Conservation (phyloP, 2,329 filamentous ascomycete species). For the Hypoxylon rubiginosum region DNA sequence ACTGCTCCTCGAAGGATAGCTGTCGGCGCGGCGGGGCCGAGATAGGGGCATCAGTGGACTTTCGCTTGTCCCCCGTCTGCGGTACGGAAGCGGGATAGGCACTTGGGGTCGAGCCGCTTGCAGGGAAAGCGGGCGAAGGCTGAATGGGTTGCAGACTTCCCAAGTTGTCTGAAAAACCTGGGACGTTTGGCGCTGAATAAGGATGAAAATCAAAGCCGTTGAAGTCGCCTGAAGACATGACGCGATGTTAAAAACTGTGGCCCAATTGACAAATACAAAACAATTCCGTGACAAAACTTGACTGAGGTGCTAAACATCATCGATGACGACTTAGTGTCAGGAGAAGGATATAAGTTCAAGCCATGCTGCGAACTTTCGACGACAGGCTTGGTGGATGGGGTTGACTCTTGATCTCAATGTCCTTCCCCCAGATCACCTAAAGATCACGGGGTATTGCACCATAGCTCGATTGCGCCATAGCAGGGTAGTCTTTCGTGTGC, state of each 20-base stretch:
- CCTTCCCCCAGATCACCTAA: constrained; percentile 48
- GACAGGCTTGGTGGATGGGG: constrained; percentile 42
- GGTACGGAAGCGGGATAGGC: constrained; percentile 50
- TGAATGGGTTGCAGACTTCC: constrained; percentile 65
- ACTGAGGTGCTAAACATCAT: constrained; percentile 48
- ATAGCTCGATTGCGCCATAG: constrained; percentile 60
- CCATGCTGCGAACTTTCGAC: constrained; percentile 44
- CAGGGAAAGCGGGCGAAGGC: constrained; percentile 62
- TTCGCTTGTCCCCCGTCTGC: constrained; percentile 59
- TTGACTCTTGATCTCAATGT: constrained; percentile 43
- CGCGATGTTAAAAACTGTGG: constrained; percentile 59
- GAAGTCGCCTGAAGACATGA: constrained; percentile 70
- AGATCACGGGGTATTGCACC: constrained; percentile 74
- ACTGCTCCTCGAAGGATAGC: constrained; percentile 76
- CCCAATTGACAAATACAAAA: constrained; percentile 46
- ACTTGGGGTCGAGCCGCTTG: constrained; percentile 56
- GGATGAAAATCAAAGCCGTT: constrained; percentile 68
- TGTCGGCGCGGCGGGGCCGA: constrained; percentile 58
- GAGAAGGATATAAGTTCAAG: constrained; percentile 43
- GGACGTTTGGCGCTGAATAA: constrained; percentile 65
- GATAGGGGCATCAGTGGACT: constrained; percentile 58
- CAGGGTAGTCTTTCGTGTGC: constrained; percentile 48
- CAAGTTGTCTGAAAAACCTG: constrained; percentile 59
- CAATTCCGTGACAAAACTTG: constrained; percentile 42
- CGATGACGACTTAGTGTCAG: constrained; percentile 49